Evolutionary conservation across 352 stramenopile species (phyloP), one percentile per base, ranked within the genome.

Genomic region (Blastocystis sp.): DNA sequence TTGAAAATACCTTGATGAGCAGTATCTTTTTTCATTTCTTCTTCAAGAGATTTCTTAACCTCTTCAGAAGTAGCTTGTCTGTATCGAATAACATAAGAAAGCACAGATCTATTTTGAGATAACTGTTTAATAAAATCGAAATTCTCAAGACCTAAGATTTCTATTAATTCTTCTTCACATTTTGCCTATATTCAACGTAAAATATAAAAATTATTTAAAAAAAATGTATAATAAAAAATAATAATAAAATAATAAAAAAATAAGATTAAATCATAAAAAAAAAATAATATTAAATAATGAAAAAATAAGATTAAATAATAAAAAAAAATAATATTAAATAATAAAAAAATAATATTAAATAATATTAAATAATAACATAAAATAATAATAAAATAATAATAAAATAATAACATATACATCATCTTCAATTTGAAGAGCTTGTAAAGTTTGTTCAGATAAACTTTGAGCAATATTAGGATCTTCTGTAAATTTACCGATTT

Each of bases 121-220:
- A 99, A 67, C 4, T 91, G 54, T 69, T 95, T 95, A 72, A 98
- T 95, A 30, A 96, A 92, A 32, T 95, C 86, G 66, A 97, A 96
- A 58, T 95, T 92, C 70, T 98, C 90, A 68, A 95, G 94, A 57
- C 92, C 88, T 34, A 99, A 70, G 2, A 97, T 66, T 35, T 94
- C 68, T 31, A 99, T 80, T 0, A 99, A 77, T 47, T 84, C 78
- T 72, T 96, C 96, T 68, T 99, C 91, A 58, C 84, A 94, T 32
- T 80, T 72, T 24, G 80, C 70, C 24, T 84, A 0, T 57, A n/a
- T 28, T 64, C 31, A 32, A 7, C 43, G 59, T 55, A 31, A 58
- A 59, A 18, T 23, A 45, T 18, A 55, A 25, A 25, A 33, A 32
- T n/a, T n/a, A n/a, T n/a, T n/a, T n/a, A n/a, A n/a, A n/a, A n/a